Evolutionary conservation across 805 yeast genomes (phyloP), one percentile per base, ranked within the genome.

Genomic region (Danielia oregonensis): DNA sequence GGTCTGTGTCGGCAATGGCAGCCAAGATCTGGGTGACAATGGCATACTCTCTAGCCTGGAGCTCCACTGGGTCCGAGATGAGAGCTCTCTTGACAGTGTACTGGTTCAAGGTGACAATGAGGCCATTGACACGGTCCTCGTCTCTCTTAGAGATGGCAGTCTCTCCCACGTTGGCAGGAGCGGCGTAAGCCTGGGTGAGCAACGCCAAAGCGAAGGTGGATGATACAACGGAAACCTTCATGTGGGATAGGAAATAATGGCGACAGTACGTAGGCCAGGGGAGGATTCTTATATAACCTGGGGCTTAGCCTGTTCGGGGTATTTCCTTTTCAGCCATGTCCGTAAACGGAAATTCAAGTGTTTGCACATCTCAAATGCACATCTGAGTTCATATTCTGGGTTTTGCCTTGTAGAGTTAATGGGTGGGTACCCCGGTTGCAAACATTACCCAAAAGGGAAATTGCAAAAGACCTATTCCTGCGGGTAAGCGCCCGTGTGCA

Each of bases 11-110:
- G 42, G 61, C 57, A 34, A 66, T 57, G 26, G 61, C 60, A 17
- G 54, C 49, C 48, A 66, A 61, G 26, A 66, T 54, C 40, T 63
- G 62, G 24, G 72, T 66, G 24, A 66, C 68, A 43, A 63, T 64
- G 31, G 59, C 57, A 36, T 51, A 51, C 36, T 63, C 71, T 61
- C 72, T 66, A 26, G 53, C 51, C 13, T 51, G 49, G 9, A 63
- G 41, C 36, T 63, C 65, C 6, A 35, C 39, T 1, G 42, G 36
- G 21, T 43, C 51, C 13, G 33, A 41, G 25, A 32, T 42, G 31
- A 18, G 34, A 31, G 30, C 51, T 55, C 69, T 61, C 44, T 63
- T 63, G 30, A 46, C 52, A 11, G 48, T 46, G 48, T 46, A 55
- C 10, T 48, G 47, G 29, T 65, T 39, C 43, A 66, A 47, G 24